Evolutionary conservation across 1,284 basidiomycete genomes (phyloP), one percentile per base, ranked within the genome.

Genomic region (Malassezia psittaci): DNA sequence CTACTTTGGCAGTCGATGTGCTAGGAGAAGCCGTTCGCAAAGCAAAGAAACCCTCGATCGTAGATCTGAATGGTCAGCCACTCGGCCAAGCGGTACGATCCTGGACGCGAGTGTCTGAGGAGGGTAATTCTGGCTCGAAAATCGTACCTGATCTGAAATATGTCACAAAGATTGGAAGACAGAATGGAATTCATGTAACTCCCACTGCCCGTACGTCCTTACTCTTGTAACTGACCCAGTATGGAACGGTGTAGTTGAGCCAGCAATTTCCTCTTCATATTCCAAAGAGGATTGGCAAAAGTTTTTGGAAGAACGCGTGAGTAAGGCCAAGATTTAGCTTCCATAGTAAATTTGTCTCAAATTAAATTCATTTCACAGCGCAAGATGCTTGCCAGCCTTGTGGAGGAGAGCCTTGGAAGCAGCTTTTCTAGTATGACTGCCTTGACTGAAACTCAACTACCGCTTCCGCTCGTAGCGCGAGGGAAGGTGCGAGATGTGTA

Each of bases 101-200:
- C n/a, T 79, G 85, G 45, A 77, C 90, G 36, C 78, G 76, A 29
- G 78, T 83, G 37, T 86, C 85, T 70, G 64, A 72, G 56, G 78
- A 79, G 2, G 82, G 83, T 2, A 90, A 90, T 63, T 85, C 84
- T 11, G 87, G 88, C 1, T 80, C 81, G 33, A 81, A 77, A 3
- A 84, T 90, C 34, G 88, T 87, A 0, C 83, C 88, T 57, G 86
- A 89, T 63, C 77, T 90, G 59, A 90, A 90, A 77, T 90, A 89
- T 71, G 87, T 83, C 34, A 74, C 90, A 78, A 93, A 93, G 77
- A 85, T 86, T 72, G 83, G 87, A 6, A 80, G 90, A 60, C 90
- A 94, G 79, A 94, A 94, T 64, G 80, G 87, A 5, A 83, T 94
- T 50, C 90, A 94, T 66, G 88, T 93, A 48, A 91, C 89, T 33